Evolutionary conservation across 768 basidiomycete genomes (phyloP), one percentile per base, ranked within the genome.

Genomic region (Aureoboletus auriporus): DNA sequence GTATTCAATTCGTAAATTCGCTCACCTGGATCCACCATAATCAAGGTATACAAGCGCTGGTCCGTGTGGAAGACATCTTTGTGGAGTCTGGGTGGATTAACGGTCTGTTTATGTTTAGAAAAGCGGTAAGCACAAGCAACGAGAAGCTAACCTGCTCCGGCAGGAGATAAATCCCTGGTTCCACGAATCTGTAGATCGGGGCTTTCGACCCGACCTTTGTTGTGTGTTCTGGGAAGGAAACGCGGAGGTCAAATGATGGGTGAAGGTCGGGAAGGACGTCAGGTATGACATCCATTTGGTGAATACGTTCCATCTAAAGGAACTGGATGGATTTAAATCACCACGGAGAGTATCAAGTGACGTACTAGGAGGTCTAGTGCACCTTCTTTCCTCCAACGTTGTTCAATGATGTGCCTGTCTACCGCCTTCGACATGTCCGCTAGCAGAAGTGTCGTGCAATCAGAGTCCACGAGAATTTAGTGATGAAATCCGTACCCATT

Each of bases 271-370:
- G 81, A 14, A 97, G 64, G 10, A 94, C 70, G 61, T 99, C 95
- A 0, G 95, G 94, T 2, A 96, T 75, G 49, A 98, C 84, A 42
- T 84, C 71, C 91, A 96, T 92, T 69, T 93, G 89, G 57, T 91
- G 76, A 39, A 98, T 61, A 61, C 94, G 86, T 62, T 96, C 89
- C 92, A 96, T 96, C 87, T 93, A 33, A 61, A 7, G 28, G 28
- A 16, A 35, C 10, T 8, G 8, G 30, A 20, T 42, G 28, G 39
- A n/a, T 20, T 17, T 12, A 40, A 27, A 26, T 42, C 1, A 11
- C 33, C 11, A 13, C 13, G 11, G 33, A 37, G n/a, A 16, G 8
- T 11, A 27, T 12, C 6, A 27, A 28, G 37, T 14, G 11, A 30
- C 50, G 12, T 29, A 92, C 93, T 64, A 97, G 71, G 33, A 93